Evolutionary conservation across 768 basidiomycete genomes (phyloP).

Genomic region (Arthromyces matolae): DNA sequence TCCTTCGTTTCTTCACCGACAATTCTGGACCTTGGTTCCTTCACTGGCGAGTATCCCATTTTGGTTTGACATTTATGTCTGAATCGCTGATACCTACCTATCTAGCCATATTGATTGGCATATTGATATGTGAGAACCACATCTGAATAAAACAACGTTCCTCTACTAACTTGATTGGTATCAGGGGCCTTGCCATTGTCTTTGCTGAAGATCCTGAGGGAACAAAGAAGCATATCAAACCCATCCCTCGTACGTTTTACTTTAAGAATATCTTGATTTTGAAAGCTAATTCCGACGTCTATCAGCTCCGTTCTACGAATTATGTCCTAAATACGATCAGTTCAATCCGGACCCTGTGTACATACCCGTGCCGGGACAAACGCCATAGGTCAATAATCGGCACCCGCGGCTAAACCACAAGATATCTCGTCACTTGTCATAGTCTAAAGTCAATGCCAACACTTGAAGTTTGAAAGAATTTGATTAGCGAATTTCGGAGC

Average conservation of each 20-base stretch:
- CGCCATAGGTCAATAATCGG: too few species aligned
- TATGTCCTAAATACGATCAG: neutral
- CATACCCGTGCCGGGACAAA: too few species aligned
- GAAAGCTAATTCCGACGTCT: neutral
- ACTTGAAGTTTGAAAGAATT: too few species aligned
- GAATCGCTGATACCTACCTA: too few species aligned
- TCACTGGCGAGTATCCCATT: too few species aligned
- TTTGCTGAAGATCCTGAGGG: slow-evolving; percentile 1
- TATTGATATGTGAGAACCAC: neutral
- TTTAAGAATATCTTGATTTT: neutral
- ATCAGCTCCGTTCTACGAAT: neutral
- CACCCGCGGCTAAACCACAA: too few species aligned
- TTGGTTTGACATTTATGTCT: neutral
- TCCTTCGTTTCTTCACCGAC: slow-evolving; percentile 59
- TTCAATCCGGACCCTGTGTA: neutral
- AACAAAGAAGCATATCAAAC: neutral
- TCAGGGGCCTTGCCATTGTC: slow-evolving; percentile 3
- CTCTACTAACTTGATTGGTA: too few species aligned
- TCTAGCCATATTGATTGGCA: slow-evolving; percentile 13
- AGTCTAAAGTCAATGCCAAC: too few species aligned
- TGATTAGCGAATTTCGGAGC: too few species aligned
- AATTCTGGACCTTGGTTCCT: slow-evolving; percentile 63
- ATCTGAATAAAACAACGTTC: too few species aligned
- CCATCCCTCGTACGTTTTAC: neutral
- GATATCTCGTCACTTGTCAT: too few species aligned